Base-by-base conservation (phyloP, 495 filamentous ascomycete species). In the Aspergillus sparsus region DNA sequence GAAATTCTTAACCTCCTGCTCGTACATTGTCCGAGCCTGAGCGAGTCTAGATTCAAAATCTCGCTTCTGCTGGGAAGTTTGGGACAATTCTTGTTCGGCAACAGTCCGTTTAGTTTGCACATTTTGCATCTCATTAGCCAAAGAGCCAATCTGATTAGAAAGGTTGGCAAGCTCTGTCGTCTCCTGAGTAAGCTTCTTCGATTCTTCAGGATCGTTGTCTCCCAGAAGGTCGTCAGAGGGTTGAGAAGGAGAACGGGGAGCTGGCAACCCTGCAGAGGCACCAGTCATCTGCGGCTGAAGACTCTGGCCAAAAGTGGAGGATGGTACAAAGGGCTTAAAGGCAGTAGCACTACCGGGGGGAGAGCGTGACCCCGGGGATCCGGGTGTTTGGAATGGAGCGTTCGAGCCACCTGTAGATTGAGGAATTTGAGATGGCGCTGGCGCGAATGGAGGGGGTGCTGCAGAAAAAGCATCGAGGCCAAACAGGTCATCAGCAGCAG, bases 141-240 rank as follows among this genome's bases (percentile, higher is more conserved):
- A 74, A 7, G 87, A 90, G 6, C 91, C 87, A 57, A 98, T 89
- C 71, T 98, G 93, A 71, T 96, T 98, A 6, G 92, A 97, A 55
- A 98, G 74, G 67, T 98, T 98, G 33, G 92, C 94, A n/a, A 98
- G 80, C 67, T 98, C 94, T 1, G 89, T 87, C 5, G 92, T 94
- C 71, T 98, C 94, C 58, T 85, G 86, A 0, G 86, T 93, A 49
- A 98, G 74, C 67, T 88, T 93, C 69, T 89, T 95, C 69, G 85
- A 92, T 50, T 92, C 83, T 69, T 97, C 93, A 4, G 91, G 90
- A 59, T 98, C 94, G 57, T 88, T 89, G 62, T 97, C 94, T 18
- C 95, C 94, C 9, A 98, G 84, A n/a, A 98, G 81, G 74, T 98
- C 95, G 65, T 98, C 93, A 60, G 89, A 81, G 15, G 82, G 82